Base-by-base conservation (phyloP, 2,329 filamentous ascomycete genomes). In the Leptographium galeiforme region DNA sequence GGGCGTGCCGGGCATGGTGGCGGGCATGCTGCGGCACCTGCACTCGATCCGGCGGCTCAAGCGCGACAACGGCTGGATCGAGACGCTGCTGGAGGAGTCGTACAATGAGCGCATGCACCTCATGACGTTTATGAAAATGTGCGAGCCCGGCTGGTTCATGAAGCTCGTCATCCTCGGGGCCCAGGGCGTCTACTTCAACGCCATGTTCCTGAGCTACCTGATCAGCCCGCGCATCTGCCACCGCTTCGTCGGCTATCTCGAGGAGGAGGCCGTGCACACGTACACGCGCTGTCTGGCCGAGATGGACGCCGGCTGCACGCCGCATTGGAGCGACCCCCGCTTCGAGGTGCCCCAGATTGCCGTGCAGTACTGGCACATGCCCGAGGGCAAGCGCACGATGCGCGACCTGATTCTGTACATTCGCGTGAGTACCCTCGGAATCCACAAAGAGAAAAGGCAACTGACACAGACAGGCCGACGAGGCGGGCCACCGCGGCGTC, bases 101-200 rank as follows among this genome's bases (percentile, higher is more conserved):
- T 94, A 88, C 70, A 95, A 95, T 66, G 89, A 95, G 68, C 78
- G 90, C 32, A 96, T 97, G 89, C 88, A 93, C 62, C 78, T 94
- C 3, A 74, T 94, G 19, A 89, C 85, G 0, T 93, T 93, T 68
- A 75, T 93, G 60, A 89, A 89, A 67, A 82, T 93, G 74, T 82
- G 82, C 53, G 78, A 89, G 60, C 87, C 87, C 4, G 85, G 85
- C 51, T 77, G 74, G 69, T 96, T 97, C 68, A 82, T 98, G 67
- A 95, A 88, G 58, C 68, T 89, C 54, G 87, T 95, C 81, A 89
- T 97, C 53, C 78, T 97, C 41, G 89, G 84, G 12, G 90, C 91
- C 0, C 91, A 97, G 67, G 93, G 91, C 41, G 87, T 97, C 61
- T 97, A 95, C 75, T 96, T 95, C 78, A 98, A 98, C 70, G 79